These are phyloP conservation scores for Mortierella sp. DNA, from an alignment of 371 early-diverging fungal species.

Conservation along the genomic window DNA sequence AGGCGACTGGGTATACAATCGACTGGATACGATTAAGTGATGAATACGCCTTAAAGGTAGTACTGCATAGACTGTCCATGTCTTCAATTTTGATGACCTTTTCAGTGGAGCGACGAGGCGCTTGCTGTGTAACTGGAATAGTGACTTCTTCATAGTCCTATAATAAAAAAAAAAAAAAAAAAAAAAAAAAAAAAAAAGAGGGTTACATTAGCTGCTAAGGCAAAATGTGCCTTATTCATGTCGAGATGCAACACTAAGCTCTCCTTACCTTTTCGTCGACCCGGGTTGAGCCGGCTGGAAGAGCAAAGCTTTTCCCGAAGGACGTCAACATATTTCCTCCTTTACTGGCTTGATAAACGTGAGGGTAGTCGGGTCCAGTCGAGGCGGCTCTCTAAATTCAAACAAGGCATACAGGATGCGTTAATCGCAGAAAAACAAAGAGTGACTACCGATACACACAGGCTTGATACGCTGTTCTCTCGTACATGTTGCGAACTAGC, in stretches of 20 bases:
- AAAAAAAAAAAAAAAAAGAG: background rate
- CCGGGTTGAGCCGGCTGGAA: conserved; percentile 78
- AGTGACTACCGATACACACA: background rate
- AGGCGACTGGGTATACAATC: conserved; percentile 93
- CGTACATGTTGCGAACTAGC: conserved; percentile 42
- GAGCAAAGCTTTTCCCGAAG: conserved; percentile 73
- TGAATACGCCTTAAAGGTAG: conserved; percentile 86
- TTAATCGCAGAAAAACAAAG: background rate
- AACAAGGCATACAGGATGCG: background rate
- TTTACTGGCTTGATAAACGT: conserved; percentile 68
- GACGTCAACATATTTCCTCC: conserved; percentile 63
- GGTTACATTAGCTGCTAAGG: background rate
- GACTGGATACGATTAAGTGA: conserved; percentile 95
- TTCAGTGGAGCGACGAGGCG: conserved; percentile 67
- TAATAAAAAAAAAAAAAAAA: background rate
- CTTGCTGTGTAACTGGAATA: conserved; percentile 75
- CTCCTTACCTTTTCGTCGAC: conserved; percentile 57
- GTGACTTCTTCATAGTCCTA: conserved; percentile 85
- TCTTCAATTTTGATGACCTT: conserved; percentile 67
- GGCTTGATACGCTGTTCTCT: too few relatives aligned
- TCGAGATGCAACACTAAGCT: too few relatives aligned
- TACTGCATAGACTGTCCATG: conserved; percentile 78
- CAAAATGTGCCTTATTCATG: background rate
- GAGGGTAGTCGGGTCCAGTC: conserved; percentile 58
- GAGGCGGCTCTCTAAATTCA: conserved; percentile 24